These are phyloP conservation scores for Alternaria triticimaculans DNA, from an alignment of 2,329 filamentous ascomycete species.

Conservation along the genomic window DNA sequence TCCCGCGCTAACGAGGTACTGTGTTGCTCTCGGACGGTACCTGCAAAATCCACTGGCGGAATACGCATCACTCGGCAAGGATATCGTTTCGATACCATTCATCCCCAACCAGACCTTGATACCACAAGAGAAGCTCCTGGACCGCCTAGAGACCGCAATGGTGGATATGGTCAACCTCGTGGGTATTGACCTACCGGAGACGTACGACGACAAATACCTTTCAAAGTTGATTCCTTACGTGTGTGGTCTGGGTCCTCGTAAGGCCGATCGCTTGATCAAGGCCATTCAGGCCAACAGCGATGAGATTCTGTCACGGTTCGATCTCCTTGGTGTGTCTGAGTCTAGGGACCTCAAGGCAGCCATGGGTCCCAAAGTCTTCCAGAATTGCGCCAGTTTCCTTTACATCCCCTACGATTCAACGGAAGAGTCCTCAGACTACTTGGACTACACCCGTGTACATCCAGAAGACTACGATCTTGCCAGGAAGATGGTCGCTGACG, in stretches of 20 bases:
- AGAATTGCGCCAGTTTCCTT: constrained; percentile 95
- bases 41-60: constrained; percentile 96
- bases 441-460: constrained; percentile 96
- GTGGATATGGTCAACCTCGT: constrained; percentile 98
- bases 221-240: constrained; percentile 91
- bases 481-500: constrained; percentile 97
- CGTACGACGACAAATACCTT: constrained; percentile 78
- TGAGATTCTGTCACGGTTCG: constrained; percentile 80
- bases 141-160: constrained; percentile 92
- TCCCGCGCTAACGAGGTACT: constrained; percentile 82
- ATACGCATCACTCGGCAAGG: constrained; percentile 89
- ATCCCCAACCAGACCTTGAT: constrained; percentile 89
- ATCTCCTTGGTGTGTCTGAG: constrained; percentile 87
- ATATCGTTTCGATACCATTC: constrained; percentile 85
- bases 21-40: constrained; percentile 86
- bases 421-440: constrained; percentile 82
- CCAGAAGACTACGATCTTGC: constrained; percentile 98
- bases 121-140: constrained; percentile 83
- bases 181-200: constrained; percentile 94
- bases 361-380: constrained; percentile 89
- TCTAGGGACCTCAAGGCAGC: constrained; percentile 44
- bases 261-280: constrained; percentile 84
- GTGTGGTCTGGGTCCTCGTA: constrained; percentile 88
- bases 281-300: constrained; percentile 92
- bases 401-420: constrained; percentile 87